Evolutionary conservation across 1,284 basidiomycete species (phyloP), one percentile per base, ranked within the genome.

Genomic region (Ceratobasidium sp.): DNA sequence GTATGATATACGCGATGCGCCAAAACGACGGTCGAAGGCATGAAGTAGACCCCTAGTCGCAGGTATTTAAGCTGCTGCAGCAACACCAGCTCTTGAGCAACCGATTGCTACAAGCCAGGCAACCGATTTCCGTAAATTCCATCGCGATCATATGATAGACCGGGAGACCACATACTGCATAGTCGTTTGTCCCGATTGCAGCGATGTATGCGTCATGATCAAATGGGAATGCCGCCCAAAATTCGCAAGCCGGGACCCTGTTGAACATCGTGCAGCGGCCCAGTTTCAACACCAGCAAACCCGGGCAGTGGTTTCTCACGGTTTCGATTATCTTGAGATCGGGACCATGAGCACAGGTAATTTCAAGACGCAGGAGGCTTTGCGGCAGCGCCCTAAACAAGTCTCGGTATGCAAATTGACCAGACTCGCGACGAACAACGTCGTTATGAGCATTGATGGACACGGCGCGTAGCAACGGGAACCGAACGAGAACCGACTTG

Each of bases 151-250:
- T 5, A n/a, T 46, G 30, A 48, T 30, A 33, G 16, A 21, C n/a
- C 12, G 18, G 16, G 49, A 49, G 40, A 62, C 33, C 3, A 53
- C 69, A 28, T 71, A 71, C 69, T 18, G 69, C 69, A 53, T 49
- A 71, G 44, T 60, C 69, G 21, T 71, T 48, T 7, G 59, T 71
- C 33, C 69, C 69, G 36, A 51, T n/a, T 0, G 58, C 38, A 21
- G 69, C 56, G 44, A 71, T 71, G 38, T 61, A 71, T 61, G 69
- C 58, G 36, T 71, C 69, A 18, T 71, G 69, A 23, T 71, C 69
- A n/a, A 54, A 44, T 4, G 69, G 69, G n/a, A 51, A 71, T 7
- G 30, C 69, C 1, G 8, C 9, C 69, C 58, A 71, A 23, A 60
- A 71, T 3, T 61, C 46, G 38, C 69, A 71, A 9, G 69, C 48